Evolutionary conservation across 1,139 yeast species (phyloP).

Genomic region (Suhomyces kunorum): DNA sequence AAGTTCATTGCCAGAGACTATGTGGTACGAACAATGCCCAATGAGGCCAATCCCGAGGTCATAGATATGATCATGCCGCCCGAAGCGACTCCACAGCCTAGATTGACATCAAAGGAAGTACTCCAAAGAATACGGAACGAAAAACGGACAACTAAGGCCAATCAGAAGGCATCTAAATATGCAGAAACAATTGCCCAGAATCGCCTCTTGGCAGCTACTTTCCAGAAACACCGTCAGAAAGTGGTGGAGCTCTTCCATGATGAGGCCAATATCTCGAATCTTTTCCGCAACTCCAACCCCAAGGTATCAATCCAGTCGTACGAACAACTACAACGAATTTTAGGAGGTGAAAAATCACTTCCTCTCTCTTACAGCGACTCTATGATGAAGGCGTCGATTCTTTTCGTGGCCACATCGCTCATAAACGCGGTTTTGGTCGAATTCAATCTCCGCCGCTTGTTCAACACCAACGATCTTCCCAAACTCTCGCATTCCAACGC

Average conservation of each 20-base stretch:
- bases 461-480: slow-evolving; percentile 15
- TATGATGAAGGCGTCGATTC: slow-evolving; percentile 25
- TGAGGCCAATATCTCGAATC: slow-evolving; percentile 18
- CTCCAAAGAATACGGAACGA: slow-evolving; percentile 3
- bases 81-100: not conserved
- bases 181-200: slow-evolving; percentile 13
- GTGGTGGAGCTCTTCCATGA: slow-evolving; percentile 22
- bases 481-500: slow-evolving; percentile 9
- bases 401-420: slow-evolving; percentile 18
- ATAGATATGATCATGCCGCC: not conserved
- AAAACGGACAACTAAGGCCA: slow-evolving; percentile 11
- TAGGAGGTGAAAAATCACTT: not conserved
- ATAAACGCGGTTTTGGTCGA: slow-evolving; percentile 30
- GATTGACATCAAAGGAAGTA: slow-evolving; percentile 3
- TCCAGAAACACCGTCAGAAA: slow-evolving; percentile 20
- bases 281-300: slow-evolving; percentile 15
- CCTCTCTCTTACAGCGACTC: slow-evolving; percentile 17
- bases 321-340: slow-evolving; percentile 1
- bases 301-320: not conserved
- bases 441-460: slow-evolving; percentile 24
- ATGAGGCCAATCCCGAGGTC: not conserved
- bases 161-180: slow-evolving; percentile 12
- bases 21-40: not conserved
- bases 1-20: not conserved
- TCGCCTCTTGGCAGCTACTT: slow-evolving; percentile 19